Evolutionary conservation across 2,329 filamentous ascomycete genomes (phyloP), one percentile per base, ranked within the genome.

Genomic region (Penicillium sp.): DNA sequence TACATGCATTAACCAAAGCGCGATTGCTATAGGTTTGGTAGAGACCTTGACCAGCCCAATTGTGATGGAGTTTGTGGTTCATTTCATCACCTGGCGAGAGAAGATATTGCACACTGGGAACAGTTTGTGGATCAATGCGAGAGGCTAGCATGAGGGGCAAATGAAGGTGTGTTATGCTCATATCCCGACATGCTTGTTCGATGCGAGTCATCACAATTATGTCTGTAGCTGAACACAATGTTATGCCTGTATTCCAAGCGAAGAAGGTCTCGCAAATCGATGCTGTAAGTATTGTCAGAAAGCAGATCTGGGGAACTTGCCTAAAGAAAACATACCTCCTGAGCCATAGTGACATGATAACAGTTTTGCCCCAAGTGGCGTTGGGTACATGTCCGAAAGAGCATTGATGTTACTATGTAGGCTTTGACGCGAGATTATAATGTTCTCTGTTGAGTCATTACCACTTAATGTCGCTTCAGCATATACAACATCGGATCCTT

Each of bases 251-350:
- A 43, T 83, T 82, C 88, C 91, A 95, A 0, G 90, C 79, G 63
- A 90, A 95, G 69, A 96, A 93, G 13, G 95, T 92, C 65, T 96
- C 91, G 67, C 95, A 95, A 0, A 95, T 88, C 0, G 90, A 95
- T 2, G 95, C 86, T 74, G 47, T 34, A 7, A 1, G 32, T 29
- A n/a, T n/a, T 18, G 41, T 68, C 47, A 70, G 57, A n/a, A 53
- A 35, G 16, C 27, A 26, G 18, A 16, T 8, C 7, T 16, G 14
- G 7, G 1, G 51, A 26, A 29, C 23, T 43, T 36, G n/a, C n/a
- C n/a, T 32, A 18, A 5, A 10, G 8, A 27, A 40, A 16, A 63
- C 66, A 59, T 32, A 75, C 73, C 81, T 66, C 95, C 90, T 66
- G 95, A 96, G 0, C 87, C 88, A 66, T 91, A 89, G 0, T 90